A percentile compares a stretch with the other conserved stretches of the same genome.
Evolutionary conservation across 148 eudicot species (phyloP).

Genomic region (Simmondsia chinensis): DNA sequence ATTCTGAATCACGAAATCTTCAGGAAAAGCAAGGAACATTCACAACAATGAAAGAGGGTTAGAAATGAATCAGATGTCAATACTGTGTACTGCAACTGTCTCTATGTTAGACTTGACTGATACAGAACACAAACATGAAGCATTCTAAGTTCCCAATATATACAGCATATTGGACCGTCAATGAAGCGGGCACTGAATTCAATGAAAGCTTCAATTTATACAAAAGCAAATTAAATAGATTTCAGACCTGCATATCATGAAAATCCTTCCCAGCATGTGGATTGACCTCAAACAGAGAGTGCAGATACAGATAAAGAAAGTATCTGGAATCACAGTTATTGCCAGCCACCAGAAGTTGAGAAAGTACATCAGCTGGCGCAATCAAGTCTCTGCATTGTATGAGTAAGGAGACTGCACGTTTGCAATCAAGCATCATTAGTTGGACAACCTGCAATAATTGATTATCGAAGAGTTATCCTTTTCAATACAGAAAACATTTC

Average conservation of each 20-base stretch:
- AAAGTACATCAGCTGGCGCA: constrained; percentile 78
- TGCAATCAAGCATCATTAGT: constrained; percentile 79
- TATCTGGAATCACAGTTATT: constrained; percentile 60
- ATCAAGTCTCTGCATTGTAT: constrained; percentile 64
- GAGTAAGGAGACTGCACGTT: constrained; percentile 63
- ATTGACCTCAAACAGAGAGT: constrained; percentile 68
- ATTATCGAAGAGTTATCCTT: neutral
- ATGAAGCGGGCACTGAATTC: neutral
- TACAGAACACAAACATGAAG: too few relatives aligned
- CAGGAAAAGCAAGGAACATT: too few relatives aligned
- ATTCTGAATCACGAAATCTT: too few relatives aligned
- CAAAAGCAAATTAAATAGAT: constrained; percentile 5
- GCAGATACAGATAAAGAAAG: constrained; percentile 66
- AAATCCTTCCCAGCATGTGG: constrained; percentile 86
- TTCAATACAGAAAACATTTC: neutral
- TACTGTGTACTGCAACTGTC: too few relatives aligned
- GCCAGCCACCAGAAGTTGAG: constrained; percentile 63
- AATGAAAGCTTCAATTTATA: too few relatives aligned
- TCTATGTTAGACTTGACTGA: too few relatives aligned
- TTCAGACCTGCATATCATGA: constrained; percentile 93
- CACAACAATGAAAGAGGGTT: too few relatives aligned
- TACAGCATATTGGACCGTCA: too few relatives aligned
- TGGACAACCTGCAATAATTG: constrained; percentile 61
- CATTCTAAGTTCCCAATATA: too few relatives aligned
- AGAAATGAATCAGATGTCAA: too few relatives aligned